Conservation (phyloP, 2,329 filamentous ascomycete species). For the Delphinella strobiligena region DNA sequence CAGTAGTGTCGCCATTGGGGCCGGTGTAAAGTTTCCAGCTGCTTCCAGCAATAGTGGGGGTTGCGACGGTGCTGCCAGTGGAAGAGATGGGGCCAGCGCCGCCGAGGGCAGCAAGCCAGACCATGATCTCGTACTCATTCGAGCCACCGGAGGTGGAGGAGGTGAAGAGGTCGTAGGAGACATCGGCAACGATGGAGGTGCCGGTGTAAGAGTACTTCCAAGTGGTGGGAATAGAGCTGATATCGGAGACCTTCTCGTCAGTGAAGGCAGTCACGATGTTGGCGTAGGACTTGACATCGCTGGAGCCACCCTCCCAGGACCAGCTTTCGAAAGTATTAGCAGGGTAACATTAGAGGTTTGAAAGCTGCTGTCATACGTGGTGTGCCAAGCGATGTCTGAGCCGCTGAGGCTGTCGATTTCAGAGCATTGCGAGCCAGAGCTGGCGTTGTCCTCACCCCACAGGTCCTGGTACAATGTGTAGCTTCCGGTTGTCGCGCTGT, state of each 20-base stretch:
- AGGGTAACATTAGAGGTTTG: not conserved
- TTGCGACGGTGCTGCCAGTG: conserved; percentile 39
- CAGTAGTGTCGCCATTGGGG: conserved; percentile 44
- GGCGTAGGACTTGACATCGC: conserved; percentile 31
- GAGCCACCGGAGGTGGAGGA: conserved; percentile 32
- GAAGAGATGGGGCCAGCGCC: conserved; percentile 49
- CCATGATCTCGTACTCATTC: conserved; percentile 51
- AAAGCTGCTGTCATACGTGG: conserved; percentile 20
- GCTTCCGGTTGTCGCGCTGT: conserved; percentile 16
- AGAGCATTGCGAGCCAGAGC: conserved; percentile 34
- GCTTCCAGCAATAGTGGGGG: conserved; percentile 39
- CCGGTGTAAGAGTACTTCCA: conserved; percentile 41
- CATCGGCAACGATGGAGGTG: conserved; percentile 40
- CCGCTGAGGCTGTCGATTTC: conserved; percentile 27
- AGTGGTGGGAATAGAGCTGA: conserved; percentile 31
- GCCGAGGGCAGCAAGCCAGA: conserved; percentile 49
- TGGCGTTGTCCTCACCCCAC: conserved; percentile 29
- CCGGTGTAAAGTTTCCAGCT: conserved; percentile 50
- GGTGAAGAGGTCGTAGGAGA: conserved; percentile 52
- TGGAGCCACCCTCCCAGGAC: conserved; percentile 17
- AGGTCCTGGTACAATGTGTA: conserved; percentile 29
- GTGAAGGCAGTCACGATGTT: conserved; percentile 23
- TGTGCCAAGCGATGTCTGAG: conserved; percentile 30
- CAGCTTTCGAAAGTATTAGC: conserved; percentile 1
- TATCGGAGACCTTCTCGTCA: conserved; percentile 15